Base-by-base conservation (phyloP, 352 stramenopile genomes). In the Globisporangium lucens region DNA sequence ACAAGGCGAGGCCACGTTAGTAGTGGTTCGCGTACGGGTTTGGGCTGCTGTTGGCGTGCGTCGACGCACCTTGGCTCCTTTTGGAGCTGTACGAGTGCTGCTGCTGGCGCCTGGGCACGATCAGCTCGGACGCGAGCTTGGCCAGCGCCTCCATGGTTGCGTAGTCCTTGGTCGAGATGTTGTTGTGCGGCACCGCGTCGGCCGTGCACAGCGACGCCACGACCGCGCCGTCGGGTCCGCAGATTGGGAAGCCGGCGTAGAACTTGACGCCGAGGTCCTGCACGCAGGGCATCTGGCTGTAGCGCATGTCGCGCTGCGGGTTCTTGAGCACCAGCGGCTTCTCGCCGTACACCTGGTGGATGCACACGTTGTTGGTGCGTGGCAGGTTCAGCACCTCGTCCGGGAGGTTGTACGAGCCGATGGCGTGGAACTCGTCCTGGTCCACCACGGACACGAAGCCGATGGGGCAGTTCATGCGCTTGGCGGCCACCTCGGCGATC, bases 101-200 rank as follows among this genome's bases (percentile, higher is more conserved):
- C 36, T 63, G 57, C n/a, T 52, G 35, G 22, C 57, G 57, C 17
- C 22, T 49, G 4, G 66, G 49, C 8, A 63, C 61, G 4, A 81
- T 61, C 6, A 91, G 70, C 12, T 88, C 78, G 5, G 75, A 74
- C 1, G 79, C 80, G 24, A 90, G 71, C 59, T 87, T 80, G 46
- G 71, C 70, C 20, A 90, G 73, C 67, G 73, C 71, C 43, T 89
- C 72, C 83, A 90, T 91, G n/a, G 83, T 91, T 24, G 81, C 79
- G 62, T 90, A 91, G 65, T 91, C 79, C 66, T 86, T 86, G 52
- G 78, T 85, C 15, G 79, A 78, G 65, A 91, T 85, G 66, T 85
- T 81, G 61, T 82, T 73, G 63, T 89, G 79, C 9, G 83, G 72
- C 17, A 67, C 59, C 0, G 65, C 56, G 47, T 90, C 82, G 9